Base-by-base conservation (phyloP, 257 asterid species). In the Jacaranda mimosifolia region DNA sequence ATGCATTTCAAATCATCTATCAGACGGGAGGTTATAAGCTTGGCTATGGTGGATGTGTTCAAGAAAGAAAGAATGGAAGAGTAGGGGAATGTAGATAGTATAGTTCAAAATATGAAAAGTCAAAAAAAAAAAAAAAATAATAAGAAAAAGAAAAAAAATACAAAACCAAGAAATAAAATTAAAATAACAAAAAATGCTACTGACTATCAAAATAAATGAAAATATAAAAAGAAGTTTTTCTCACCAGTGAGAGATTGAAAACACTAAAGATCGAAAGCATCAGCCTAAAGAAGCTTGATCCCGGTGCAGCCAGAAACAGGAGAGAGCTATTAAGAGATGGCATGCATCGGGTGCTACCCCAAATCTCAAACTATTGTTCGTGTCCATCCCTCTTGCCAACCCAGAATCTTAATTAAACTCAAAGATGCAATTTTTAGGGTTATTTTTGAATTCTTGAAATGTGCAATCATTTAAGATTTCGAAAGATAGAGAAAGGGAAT, bases 291-390 rank as follows among this genome's bases (percentile, higher is more conserved):
- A 60, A 92, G 98, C 84, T 94, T 97, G 66, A 94, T 94, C 4
- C 99, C 99, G n/a, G 83, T 56, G 83, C 99, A 94, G 35, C 96
- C 94, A 15, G 81, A 78, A 76, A 94, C 90, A 8, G 98, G 99
- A 38, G 99, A 94, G 11, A 94, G 94, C 90, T 94, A 98, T 88
- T 92, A 98, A 70, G 99, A 94, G 73, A 94, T 94, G 51, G 99
- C 98, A 73, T 94, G 98, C 99, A 94, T 92, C 39, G 99, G 92
- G 84, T 95, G 99, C 99, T 98, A 95, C 14, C 62, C 98, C 99
- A 77, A 94, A 66, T 72, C 98, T 91, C 91, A 94, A 87, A 77
- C 90, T 94, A 66, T 94, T 97, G 48, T 94, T 94, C 15, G 99
- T 94, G 77, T 92, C 99, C 99, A 94, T 92, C 80, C 96, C 72